A percentile compares a stretch with the other conserved stretches of the same genome.
These are phyloP conservation scores for Mrakia frigida DNA, from an alignment of 768 basidiomycete genomes.

Conservation along the genomic window DNA sequence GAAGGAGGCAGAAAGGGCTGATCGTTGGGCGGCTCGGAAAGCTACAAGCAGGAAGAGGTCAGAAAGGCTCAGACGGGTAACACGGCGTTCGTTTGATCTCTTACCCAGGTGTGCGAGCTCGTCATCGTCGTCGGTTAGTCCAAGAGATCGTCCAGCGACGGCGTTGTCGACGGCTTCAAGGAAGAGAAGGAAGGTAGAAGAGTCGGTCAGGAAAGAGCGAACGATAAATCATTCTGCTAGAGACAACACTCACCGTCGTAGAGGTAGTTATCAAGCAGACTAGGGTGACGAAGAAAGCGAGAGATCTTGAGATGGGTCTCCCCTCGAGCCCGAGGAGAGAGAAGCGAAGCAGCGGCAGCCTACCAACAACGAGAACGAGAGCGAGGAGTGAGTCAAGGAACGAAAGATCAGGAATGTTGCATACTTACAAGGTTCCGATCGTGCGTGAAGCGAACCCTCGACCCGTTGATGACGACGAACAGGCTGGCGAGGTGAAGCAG, in stretches of 20 bases:
- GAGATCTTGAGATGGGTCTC: not conserved
- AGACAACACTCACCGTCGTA: not conserved
- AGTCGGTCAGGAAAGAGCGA: no score
- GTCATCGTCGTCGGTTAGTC: not conserved
- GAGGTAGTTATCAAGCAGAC: not conserved
- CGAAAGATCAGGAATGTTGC: not conserved
- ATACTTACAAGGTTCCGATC: conserved; percentile 5
- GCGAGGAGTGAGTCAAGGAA: not conserved
- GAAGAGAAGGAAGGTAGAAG: not conserved
- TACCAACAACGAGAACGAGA: not conserved
- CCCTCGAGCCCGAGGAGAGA: not conserved
- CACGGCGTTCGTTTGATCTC: not conserved
- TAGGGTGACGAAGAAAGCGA: not conserved
- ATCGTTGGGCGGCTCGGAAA: conserved; percentile 2
- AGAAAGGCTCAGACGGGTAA: not conserved
- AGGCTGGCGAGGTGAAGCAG: not conserved
- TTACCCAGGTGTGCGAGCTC: not conserved
- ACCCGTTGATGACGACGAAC: not conserved
- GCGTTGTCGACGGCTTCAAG: not conserved
- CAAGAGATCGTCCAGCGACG: not conserved
- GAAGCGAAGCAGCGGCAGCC: not conserved
- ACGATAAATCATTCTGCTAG: not conserved
- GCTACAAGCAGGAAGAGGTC: not conserved
- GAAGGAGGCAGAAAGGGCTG: conserved; percentile 14
- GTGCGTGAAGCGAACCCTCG: conserved; percentile 22